A percentile compares a stretch with the other conserved stretches of the same genome.
Conservation (phyloP, 345 rosid species). For the Cardamine chenopodiifolia region DNA sequence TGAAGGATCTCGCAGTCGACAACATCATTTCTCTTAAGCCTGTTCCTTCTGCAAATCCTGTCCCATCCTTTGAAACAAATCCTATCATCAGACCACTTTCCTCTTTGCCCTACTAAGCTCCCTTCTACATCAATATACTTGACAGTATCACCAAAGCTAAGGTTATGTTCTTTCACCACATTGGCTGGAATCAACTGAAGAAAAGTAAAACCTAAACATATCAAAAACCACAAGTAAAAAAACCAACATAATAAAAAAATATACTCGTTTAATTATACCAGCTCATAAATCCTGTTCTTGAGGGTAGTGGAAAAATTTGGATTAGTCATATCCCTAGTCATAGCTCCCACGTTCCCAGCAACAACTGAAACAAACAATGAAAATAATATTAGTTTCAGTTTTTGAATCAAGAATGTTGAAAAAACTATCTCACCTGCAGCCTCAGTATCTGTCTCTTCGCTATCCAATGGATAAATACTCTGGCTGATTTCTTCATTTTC, state of each 20-base stretch:
- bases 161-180: constrained; percentile 1
- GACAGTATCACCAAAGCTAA: background rate
- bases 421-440: constrained; percentile 1
- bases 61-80: constrained; percentile 34
- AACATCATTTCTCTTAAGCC: background rate
- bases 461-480: background rate
- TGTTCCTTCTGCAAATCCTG: constrained; percentile 38
- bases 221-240: background rate
- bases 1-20: constrained; percentile 28
- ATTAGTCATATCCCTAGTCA: background rate
- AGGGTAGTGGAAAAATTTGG: constrained; percentile 3
- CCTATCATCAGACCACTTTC: constrained; percentile 23
- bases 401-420: background rate
- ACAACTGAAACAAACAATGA: constrained; percentile 16
- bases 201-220: background rate
- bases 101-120: background rate
- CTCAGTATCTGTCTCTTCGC: constrained; percentile 10
- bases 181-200: constrained; percentile 31
- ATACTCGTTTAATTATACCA: constrained; percentile 10
- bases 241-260: background rate
- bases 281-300: constrained; percentile 33
- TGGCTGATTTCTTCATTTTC: constrained; percentile 20
- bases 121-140: constrained; percentile 35
- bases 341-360: background rate
- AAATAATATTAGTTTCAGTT: background rate